phyloP scores from a whole-genome alignment of 805 yeast species.

The Martiniozyma abietophila region DNA sequence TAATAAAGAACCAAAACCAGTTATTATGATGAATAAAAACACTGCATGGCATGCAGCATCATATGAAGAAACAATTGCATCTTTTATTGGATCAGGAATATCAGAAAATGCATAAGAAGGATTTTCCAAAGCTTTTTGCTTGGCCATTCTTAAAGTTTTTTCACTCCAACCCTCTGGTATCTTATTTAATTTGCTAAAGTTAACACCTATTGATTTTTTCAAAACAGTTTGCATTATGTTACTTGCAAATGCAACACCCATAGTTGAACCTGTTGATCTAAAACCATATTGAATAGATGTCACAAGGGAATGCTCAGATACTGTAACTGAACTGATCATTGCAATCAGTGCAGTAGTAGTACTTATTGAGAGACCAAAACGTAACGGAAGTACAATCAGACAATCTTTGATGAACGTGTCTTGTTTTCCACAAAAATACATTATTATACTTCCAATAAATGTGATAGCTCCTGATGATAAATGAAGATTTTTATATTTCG shows the following conservation, averaged over 20 bases:
- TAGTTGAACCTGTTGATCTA: slow-evolving; percentile 45
- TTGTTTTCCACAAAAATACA: slow-evolving; percentile 18
- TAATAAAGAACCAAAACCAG: slow-evolving; percentile 11
- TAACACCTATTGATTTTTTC: slow-evolving; percentile 8
- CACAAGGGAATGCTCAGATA: slow-evolving; percentile 67
- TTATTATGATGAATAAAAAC: slow-evolving; percentile 31
- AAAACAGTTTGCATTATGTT: slow-evolving; percentile 34
- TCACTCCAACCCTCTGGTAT: slow-evolving; percentile 12
- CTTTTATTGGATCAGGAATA: slow-evolving; percentile 24
- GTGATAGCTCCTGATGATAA: slow-evolving; percentile 31
- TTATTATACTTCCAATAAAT: slow-evolving; percentile 36
- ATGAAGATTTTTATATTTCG: slow-evolving; percentile 47
- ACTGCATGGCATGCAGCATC: slow-evolving; percentile 43
- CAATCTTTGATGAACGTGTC: slow-evolving; percentile 30
- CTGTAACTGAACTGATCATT: slow-evolving; percentile 65
- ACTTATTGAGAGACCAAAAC: slow-evolving; percentile 57
- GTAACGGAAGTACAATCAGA: slow-evolving; percentile 40
- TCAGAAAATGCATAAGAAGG: slow-evolving; percentile 20
- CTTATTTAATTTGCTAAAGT: slow-evolving; percentile 10
- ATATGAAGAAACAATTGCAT: slow-evolving; percentile 40
- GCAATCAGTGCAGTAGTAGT: slow-evolving; percentile 68
- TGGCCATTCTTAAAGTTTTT: slow-evolving; percentile 10
- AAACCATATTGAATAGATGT: slow-evolving; percentile 82
- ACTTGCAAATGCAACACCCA: slow-evolving; percentile 42
- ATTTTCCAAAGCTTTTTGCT: slow-evolving; percentile 13